These are phyloP conservation scores for Argentina anserina DNA, from an alignment of 306 rosid species.

Conservation along the genomic window DNA sequence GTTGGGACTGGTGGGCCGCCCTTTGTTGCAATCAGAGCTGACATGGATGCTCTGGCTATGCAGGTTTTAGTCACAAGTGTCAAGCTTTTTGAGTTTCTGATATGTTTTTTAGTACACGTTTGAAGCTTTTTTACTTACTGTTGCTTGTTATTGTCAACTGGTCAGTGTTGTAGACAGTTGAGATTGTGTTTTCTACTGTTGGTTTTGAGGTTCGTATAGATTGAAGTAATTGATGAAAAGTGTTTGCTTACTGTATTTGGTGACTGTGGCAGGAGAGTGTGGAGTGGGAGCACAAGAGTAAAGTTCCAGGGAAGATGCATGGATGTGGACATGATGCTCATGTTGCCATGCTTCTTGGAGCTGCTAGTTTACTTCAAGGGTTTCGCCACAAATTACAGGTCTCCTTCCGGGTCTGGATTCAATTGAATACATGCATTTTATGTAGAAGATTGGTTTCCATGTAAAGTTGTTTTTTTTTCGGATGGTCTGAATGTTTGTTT, in stretches of 20 bases:
- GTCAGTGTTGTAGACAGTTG: background rate
- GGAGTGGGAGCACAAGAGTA: constrained; percentile 92
- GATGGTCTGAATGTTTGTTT: background rate
- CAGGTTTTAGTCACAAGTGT: constrained; percentile 41
- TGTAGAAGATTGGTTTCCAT: background rate
- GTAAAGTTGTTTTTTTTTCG: too few relatives aligned
- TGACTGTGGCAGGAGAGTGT: constrained; percentile 50
- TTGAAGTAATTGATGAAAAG: background rate
- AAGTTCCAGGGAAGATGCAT: constrained; percentile 90
- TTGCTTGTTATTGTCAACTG: background rate
- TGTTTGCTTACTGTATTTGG: background rate
- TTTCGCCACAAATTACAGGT: constrained; percentile 49
- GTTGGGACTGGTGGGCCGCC: constrained; percentile 68
- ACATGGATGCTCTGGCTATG: constrained; percentile 85
- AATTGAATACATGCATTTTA: background rate
- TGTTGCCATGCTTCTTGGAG: constrained; percentile 94
- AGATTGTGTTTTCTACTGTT: background rate
- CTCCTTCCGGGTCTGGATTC: background rate
- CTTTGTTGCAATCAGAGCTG: constrained; percentile 83
- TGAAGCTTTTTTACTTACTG: too few relatives aligned
- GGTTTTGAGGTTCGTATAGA: background rate
- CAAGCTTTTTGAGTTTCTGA: background rate
- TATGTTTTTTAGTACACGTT: too few relatives aligned
- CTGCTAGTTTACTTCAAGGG: constrained; percentile 68
- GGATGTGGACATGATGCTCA: constrained; percentile 97